A percentile compares a stretch with the other conserved stretches of the same genome.
phyloP scores from a whole-genome alignment of 345 rosid genomes.

The Gossypium mustelinum region DNA sequence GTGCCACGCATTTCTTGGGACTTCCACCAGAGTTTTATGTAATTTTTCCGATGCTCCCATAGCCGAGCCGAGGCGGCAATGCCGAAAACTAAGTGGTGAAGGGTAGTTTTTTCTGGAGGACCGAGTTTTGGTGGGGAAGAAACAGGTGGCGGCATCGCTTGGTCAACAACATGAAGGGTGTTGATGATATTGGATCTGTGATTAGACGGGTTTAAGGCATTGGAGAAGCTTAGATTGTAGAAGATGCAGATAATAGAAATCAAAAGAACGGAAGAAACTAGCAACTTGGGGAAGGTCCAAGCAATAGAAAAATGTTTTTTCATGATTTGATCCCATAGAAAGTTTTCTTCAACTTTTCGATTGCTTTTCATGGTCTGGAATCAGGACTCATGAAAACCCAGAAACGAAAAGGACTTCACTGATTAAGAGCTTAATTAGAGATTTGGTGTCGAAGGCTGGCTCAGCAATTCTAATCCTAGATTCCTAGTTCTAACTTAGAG shows the following conservation, averaged over 20 bases:
- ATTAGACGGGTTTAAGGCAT: neutral
- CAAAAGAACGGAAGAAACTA: constrained; percentile 22
- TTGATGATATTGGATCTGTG: constrained; percentile 5
- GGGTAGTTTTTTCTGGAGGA: constrained; percentile 28
- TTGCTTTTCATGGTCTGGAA: constrained; percentile 10
- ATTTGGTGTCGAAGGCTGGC: neutral
- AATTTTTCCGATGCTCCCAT: constrained; percentile 59
- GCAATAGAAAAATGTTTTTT: constrained; percentile 14
- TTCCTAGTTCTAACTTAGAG: too few species aligned
- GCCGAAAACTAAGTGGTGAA: constrained; percentile 65
- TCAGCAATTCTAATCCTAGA: neutral
- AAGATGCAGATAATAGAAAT: constrained; percentile 22
- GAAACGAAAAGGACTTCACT: neutral
- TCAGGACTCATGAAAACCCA: neutral
- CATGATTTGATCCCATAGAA: constrained; percentile 8
- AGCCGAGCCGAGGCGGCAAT: constrained; percentile 57
- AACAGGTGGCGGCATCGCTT: neutral
- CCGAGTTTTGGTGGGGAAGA: constrained; percentile 4
- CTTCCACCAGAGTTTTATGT: constrained; percentile 73
- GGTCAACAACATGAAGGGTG: neutral
- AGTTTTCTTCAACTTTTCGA: constrained; percentile 14
- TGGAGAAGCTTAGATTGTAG: constrained; percentile 24
- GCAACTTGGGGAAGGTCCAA: constrained; percentile 12
- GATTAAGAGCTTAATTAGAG: neutral
- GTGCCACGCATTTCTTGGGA: constrained; percentile 51